A percentile compares a stretch with the other conserved stretches of the same genome.
Evolutionary conservation across 768 basidiomycete genomes (phyloP).

Genomic region (Stropharia rugosoannulata): DNA sequence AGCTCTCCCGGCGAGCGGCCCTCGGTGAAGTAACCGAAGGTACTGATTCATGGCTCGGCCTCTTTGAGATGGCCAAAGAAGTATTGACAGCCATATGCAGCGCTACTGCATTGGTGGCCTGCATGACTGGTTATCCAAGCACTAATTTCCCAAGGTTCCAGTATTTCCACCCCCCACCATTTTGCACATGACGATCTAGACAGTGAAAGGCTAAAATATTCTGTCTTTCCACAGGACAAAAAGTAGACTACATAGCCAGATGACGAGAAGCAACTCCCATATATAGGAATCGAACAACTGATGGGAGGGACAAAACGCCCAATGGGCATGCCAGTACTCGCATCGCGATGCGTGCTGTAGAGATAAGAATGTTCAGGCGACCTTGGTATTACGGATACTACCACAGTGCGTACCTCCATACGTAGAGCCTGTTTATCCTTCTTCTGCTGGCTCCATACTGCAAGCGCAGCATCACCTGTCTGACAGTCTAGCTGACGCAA

Average conservation of each 20-base stretch:
- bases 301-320: slow-evolving; percentile 18
- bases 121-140: too few species aligned
- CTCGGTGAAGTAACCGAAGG: too few species aligned
- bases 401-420: slow-evolving; percentile 21
- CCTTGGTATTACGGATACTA: neutral
- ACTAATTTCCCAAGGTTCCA: too few species aligned
- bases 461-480: slow-evolving; percentile 17
- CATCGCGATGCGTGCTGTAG: slow-evolving; percentile 33
- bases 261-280: slow-evolving; percentile 23
- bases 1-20: too few species aligned
- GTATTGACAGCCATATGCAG: too few species aligned
- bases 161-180: too few species aligned
- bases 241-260: slow-evolving; percentile 24
- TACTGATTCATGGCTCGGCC: too few species aligned
- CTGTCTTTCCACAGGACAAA: slow-evolving; percentile 25
- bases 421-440: slow-evolving; percentile 22
- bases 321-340: slow-evolving; percentile 31
- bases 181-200: neutral
- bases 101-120: too few species aligned
- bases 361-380: neutral
- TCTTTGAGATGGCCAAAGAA: too few species aligned
- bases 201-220: neutral
- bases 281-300: slow-evolving; percentile 8
- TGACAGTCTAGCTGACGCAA: slow-evolving; percentile 26
- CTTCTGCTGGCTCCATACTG: slow-evolving; percentile 28